Evolutionary conservation across 352 stramenopile species (phyloP).

Genomic region (Globisporangium echinulatum): DNA sequence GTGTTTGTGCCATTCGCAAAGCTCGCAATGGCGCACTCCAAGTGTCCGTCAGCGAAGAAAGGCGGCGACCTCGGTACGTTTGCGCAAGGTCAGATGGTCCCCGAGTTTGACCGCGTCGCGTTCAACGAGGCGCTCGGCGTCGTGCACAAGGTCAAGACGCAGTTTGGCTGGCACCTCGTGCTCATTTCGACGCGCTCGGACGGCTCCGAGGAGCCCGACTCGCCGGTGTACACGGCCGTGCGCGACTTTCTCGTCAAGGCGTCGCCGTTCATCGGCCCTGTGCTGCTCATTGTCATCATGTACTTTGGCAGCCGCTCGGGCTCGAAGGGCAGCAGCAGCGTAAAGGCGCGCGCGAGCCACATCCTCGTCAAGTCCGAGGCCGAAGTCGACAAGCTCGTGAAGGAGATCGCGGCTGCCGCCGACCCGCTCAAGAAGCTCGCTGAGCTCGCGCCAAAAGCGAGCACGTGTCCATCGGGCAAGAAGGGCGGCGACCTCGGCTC

Average conservation of each 20-base stretch:
- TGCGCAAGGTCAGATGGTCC: constrained; percentile 68
- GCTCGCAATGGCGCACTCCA: constrained; percentile 64
- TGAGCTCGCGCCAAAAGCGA: constrained; percentile 56
- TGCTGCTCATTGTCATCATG: constrained; percentile 54
- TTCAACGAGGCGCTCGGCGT: constrained; percentile 63
- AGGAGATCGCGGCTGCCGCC: constrained; percentile 45
- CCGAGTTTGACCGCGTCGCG: constrained; percentile 64
- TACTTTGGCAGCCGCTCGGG: constrained; percentile 22
- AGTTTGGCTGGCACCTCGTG: constrained; percentile 68
- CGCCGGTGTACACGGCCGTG: constrained; percentile 26
- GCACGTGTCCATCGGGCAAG: constrained; percentile 57
- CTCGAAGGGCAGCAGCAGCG: constrained; percentile 20
- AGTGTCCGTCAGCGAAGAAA: constrained; percentile 57
- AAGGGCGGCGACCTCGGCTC: constrained; percentile 62
- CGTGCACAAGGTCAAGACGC: constrained; percentile 82
- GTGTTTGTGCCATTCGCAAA: constrained; percentile 56
- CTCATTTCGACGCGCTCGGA: constrained; percentile 50
- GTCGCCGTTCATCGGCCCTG: constrained; percentile 43
- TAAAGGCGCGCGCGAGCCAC: constrained; percentile 55
- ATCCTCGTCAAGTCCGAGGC: constrained; percentile 65
- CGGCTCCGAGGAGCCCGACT: constrained; percentile 22
- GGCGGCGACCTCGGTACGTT: constrained; percentile 71
- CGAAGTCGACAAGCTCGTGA: constrained; percentile 45
- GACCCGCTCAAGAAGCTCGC: constrained; percentile 51
- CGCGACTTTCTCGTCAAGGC: constrained; percentile 30